Evolutionary conservation across 768 basidiomycete species (phyloP).

Genomic region (Dioszegia hungarica): DNA sequence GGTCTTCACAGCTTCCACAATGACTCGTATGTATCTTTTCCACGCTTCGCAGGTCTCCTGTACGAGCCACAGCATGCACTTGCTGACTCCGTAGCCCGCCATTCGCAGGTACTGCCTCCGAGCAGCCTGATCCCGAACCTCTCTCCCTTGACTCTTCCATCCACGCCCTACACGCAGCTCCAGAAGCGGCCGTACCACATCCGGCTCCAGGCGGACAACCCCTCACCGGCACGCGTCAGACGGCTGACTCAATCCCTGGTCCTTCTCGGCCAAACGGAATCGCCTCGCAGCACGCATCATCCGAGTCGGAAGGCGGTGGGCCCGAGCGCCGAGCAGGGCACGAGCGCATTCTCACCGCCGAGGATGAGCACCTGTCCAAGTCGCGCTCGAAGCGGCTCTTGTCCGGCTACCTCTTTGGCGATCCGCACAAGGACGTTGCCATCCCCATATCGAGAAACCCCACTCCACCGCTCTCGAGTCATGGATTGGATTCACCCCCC

Average conservation of each 20-base stretch:
- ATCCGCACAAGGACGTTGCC: constrained; percentile 20
- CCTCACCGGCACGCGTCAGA: background rate
- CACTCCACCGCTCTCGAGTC: background rate
- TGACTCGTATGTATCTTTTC: constrained; percentile 28
- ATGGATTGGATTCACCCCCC: constrained; percentile 22
- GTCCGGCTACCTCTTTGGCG: constrained; percentile 46
- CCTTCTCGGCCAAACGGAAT: constrained; percentile 1
- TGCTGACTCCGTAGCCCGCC: constrained; percentile 24
- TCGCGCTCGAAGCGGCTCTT: constrained; percentile 32
- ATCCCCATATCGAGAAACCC: background rate
- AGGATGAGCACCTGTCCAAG: constrained; percentile 28
- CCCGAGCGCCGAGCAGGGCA: background rate
- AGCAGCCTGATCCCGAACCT: constrained; percentile 22
- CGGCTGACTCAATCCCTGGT: background rate
- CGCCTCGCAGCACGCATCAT: background rate
- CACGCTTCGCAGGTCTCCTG: too few species aligned
- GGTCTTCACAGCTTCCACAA: constrained; percentile 45
- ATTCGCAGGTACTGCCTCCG: constrained; percentile 29
- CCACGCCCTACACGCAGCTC: background rate
- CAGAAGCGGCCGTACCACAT: background rate
- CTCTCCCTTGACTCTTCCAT: constrained; percentile 21
- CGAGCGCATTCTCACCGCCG: background rate
- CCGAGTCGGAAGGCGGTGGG: background rate
- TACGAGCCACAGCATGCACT: too few species aligned
- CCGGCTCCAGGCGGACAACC: background rate